Evolutionary conservation across 2,329 filamentous ascomycete genomes (phyloP).

Genomic region (Xylariaceae sp.): DNA sequence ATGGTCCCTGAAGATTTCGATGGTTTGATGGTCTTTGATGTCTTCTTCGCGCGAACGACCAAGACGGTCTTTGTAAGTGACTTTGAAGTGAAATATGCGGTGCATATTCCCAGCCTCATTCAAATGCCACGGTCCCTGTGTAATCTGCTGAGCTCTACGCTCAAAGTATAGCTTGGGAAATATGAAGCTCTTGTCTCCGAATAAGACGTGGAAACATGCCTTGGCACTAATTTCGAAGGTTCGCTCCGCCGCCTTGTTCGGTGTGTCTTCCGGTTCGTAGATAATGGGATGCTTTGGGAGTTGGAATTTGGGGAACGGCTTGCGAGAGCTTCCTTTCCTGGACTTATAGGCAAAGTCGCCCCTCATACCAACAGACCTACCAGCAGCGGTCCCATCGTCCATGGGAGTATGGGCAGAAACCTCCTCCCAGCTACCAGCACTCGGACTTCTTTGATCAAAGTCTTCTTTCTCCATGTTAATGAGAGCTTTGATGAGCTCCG

Average conservation of each 20-base stretch:
- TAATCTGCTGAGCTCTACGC: constrained; percentile 69
- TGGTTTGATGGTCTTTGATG: constrained; percentile 76
- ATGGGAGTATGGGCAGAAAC: constrained; percentile 54
- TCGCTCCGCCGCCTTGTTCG: constrained; percentile 66
- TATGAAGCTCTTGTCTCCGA: constrained; percentile 91
- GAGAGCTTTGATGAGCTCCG: constrained; percentile 65
- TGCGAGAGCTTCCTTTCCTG: constrained; percentile 33
- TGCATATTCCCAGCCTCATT: constrained; percentile 65
- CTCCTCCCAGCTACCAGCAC: constrained; percentile 88
- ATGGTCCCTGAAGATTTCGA: constrained; percentile 77
- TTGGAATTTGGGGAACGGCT: constrained; percentile 63
- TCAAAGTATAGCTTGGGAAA: constrained; percentile 90
- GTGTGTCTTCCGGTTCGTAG: constrained; percentile 80
- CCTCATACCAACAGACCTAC: constrained; percentile 35
- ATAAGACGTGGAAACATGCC: constrained; percentile 90
- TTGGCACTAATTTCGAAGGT: constrained; percentile 90
- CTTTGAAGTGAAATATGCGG: constrained; percentile 75
- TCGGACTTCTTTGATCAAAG: constrained; percentile 58
- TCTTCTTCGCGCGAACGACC: constrained; percentile 55
- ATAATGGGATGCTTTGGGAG: constrained; percentile 74
- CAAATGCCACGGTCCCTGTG: constrained; percentile 78
- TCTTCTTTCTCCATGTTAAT: constrained; percentile 66
- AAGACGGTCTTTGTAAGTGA: constrained; percentile 60
- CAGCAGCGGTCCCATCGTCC: constrained; percentile 50
- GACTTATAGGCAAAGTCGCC: constrained; percentile 35